Evolutionary conservation across 345 rosid species (phyloP).

Genomic region (Gossypium anomalum): DNA sequence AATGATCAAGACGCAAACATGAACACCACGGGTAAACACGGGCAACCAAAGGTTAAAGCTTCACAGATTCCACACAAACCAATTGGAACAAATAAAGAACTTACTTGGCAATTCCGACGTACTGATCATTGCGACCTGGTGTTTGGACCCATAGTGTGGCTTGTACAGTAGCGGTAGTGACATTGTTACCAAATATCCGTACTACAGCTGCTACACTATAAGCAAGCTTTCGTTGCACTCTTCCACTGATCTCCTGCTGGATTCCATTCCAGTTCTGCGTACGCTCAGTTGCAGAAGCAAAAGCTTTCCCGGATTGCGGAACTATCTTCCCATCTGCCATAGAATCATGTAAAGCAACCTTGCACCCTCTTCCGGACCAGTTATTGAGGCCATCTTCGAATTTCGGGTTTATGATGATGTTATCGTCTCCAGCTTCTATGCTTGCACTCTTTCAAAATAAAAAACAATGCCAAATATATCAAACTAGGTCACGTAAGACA

Average conservation of each 20-base stretch:
- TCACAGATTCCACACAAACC: background rate
- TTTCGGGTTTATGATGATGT: slow-evolving; percentile 63
- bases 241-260: slow-evolving; percentile 82
- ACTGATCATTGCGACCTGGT: slow-evolving; percentile 69
- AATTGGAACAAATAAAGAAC: slow-evolving; percentile 20
- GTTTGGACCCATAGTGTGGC: slow-evolving; percentile 76
- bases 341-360: slow-evolving; percentile 67
- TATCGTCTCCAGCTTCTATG: slow-evolving; percentile 39
- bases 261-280: slow-evolving; percentile 90
- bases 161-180: slow-evolving; percentile 51
- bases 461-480: background rate
- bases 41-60: background rate
- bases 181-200: slow-evolving; percentile 60
- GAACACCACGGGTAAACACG: background rate
- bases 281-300: slow-evolving; percentile 75
- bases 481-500: background rate
- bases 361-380: slow-evolving; percentile 97
- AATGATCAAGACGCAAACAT: background rate
- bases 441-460: slow-evolving; percentile 22
- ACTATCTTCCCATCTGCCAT: slow-evolving; percentile 72
- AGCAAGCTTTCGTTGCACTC: slow-evolving; percentile 71
- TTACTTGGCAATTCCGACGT: slow-evolving; percentile 74
- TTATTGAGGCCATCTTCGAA: slow-evolving; percentile 79
- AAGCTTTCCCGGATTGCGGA: slow-evolving; percentile 65
- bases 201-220: slow-evolving; percentile 72